Evolutionary conservation across 768 basidiomycete genomes (phyloP).

Genomic region (Boletus rufocinnamomeus): DNA sequence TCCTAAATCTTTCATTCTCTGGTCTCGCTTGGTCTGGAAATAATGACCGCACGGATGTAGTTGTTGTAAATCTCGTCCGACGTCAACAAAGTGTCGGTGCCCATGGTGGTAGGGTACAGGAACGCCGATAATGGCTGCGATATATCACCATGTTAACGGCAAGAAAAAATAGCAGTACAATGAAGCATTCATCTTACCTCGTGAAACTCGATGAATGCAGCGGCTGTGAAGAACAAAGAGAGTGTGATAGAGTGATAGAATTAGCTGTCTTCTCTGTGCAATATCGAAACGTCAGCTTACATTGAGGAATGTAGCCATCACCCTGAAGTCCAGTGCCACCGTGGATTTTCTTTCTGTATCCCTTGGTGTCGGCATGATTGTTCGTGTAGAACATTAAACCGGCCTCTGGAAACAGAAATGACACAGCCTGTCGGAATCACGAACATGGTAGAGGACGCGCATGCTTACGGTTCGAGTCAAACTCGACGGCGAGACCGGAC

Average conservation of each 20-base stretch:
- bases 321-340: conserved; percentile 65
- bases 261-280: not conserved
- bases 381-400: conserved; percentile 79
- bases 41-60: conserved; percentile 60
- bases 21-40: conserved; percentile 17
- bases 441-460: not conserved
- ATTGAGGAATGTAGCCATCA: conserved; percentile 58
- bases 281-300: conserved; percentile 39
- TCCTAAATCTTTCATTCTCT: conserved; percentile 17
- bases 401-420: conserved; percentile 46
- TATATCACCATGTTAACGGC: not conserved
- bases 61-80: conserved; percentile 76
- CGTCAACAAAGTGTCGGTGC: conserved; percentile 66
- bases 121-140: conserved; percentile 61
- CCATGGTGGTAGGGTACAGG: conserved; percentile 54
- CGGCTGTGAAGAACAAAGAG: conserved; percentile 40
- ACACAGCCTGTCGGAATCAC: not conserved
- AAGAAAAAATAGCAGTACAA: not conserved
- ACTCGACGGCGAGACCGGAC: conserved; percentile 60
- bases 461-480: conserved; percentile 70
- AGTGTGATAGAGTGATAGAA: too few species aligned
- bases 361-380: conserved; percentile 47
- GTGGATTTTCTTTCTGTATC: conserved; percentile 70
- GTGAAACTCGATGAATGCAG: conserved; percentile 71
- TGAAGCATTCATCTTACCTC: conserved; percentile 39